Evolutionary conservation across 2,329 filamentous ascomycete genomes (phyloP), one percentile per base, ranked within the genome.

Genomic region (Cercospora zeina): DNA sequence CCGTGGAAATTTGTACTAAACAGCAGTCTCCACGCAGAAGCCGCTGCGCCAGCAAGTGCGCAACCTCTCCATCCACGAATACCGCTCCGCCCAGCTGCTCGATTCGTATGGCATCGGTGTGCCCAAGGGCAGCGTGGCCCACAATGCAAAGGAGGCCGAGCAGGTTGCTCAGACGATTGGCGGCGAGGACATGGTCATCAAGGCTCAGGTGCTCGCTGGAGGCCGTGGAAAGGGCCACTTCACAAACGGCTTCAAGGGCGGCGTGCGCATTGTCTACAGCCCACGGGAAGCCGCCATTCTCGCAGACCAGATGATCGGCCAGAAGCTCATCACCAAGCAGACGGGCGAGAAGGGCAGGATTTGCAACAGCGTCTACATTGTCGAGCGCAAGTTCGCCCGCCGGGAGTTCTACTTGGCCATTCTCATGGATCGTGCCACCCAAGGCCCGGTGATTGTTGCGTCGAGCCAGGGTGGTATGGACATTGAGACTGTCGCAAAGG

Each of bases 281-380:
- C 91, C 95, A 64, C 93, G 92, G 73, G 86, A 88, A 84, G 95
- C 95, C 76, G 90, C 91, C 84, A 96, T 97, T 87, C 96, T 99
- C 77, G 93, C 95, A 72, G 86, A 93, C 72, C 93, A 99, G 84
- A 99, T 99, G 95, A 97, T 99, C 80, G 95, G 95, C 76, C 93
- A 99, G 83, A 97, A 97, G 82, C 91, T 99, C 80, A 87, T 99
- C 81, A 99, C 95, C 79, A 99, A 99, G 87, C 95, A 99, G 85
- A 99, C 95, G 63, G 95, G 95, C 78, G 91, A 93, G 72, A 86
- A 80, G 72, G 95, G 95, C 76, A 91, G 95, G 78, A 87, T 96
- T 77, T 99, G 95, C 86, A 97, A 90, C 80, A 86, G 93, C 68
- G 95, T 99, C 77, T 97, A 96, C 84, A 97, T 99, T 77, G 96